phyloP scores from a whole-genome alignment of 805 yeast genomes.

The Wickerhamomyces hampshirensis region DNA sequence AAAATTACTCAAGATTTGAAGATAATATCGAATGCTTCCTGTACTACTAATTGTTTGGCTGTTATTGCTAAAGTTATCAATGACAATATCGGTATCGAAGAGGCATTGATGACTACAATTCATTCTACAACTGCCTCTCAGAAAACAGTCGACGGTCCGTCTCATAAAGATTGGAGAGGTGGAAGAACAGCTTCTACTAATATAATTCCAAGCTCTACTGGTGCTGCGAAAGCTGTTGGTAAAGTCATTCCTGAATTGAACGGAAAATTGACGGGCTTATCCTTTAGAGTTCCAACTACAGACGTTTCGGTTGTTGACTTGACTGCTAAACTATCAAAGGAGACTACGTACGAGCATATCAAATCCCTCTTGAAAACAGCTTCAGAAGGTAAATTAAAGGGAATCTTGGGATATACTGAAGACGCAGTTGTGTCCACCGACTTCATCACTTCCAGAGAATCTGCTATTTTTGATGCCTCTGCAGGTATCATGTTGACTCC shows the following conservation, averaged over 20 bases:
- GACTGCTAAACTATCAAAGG: slow-evolving; percentile 56
- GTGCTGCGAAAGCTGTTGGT: slow-evolving; percentile 77
- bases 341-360: slow-evolving; percentile 60
- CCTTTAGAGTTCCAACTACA: slow-evolving; percentile 70
- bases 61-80: slow-evolving; percentile 67
- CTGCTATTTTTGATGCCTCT: slow-evolving; percentile 63
- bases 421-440: slow-evolving; percentile 69
- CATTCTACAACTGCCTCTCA: slow-evolving; percentile 71
- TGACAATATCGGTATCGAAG: slow-evolving; percentile 63
- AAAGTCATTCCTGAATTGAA: slow-evolving; percentile 66
- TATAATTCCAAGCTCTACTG: slow-evolving; percentile 72
- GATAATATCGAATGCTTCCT: slow-evolving; percentile 66
- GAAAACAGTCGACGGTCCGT: slow-evolving; percentile 73
- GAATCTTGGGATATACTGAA: slow-evolving; percentile 65
- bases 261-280: slow-evolving; percentile 72
- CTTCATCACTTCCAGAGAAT: slow-evolving; percentile 57
- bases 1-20: slow-evolving; percentile 51
- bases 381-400: slow-evolving; percentile 55
- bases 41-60: slow-evolving; percentile 73
- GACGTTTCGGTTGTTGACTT: slow-evolving; percentile 71
- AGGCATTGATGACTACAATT: slow-evolving; percentile 72
- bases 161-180: slow-evolving; percentile 80
- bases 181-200: slow-evolving; percentile 74
- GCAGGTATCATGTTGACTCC: slow-evolving; percentile 71
- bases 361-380: slow-evolving; percentile 54